Percentiles rank a stretch among this genome's conserved stretches.
Evolutionary conservation across 75 land plant species (phyloP).

Genomic region (Cunninghamia lanceolata): DNA sequence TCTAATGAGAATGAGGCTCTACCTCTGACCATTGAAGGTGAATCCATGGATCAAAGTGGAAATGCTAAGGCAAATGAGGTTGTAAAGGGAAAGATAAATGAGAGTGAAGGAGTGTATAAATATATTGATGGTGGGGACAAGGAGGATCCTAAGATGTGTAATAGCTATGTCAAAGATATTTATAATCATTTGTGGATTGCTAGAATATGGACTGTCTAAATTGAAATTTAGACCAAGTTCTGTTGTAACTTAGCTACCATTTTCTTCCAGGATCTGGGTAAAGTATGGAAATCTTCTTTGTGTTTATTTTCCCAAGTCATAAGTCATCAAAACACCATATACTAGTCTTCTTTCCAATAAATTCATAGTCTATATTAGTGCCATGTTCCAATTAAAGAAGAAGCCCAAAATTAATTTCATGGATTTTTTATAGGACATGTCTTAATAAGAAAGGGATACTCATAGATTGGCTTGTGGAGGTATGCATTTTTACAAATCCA

Average conservation of each 20-base stretch:
- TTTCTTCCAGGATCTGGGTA: too few relatives aligned
- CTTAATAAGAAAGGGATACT: conserved; percentile 45
- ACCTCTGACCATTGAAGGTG: not conserved
- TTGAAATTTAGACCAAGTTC: not conserved
- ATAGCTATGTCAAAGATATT: conserved; percentile 37
- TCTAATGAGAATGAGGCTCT: not conserved
- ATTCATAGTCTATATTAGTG: too few relatives aligned
- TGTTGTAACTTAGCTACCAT: not conserved
- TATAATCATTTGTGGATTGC: conserved; percentile 29
- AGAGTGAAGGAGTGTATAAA: not conserved
- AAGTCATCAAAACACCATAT: not conserved
- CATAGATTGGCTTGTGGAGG: conserved; percentile 63
- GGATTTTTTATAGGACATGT: conserved; percentile 42
- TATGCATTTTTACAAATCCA: not conserved
- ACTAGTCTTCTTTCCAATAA: not conserved
- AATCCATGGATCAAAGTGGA: not conserved
- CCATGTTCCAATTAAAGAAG: conserved; percentile 28
- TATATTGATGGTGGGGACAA: conserved; percentile 11
- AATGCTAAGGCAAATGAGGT: not conserved
- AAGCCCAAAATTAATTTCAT: conserved; percentile 37
- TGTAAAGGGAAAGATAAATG: too few relatives aligned
- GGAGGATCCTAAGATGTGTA: conserved; percentile 50
- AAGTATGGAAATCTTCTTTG: not conserved
- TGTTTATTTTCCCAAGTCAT: not conserved
- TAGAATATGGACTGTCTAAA: conserved; percentile 15